phyloP scores from a whole-genome alignment of 768 basidiomycete genomes.

The Phanerochaete sordida region DNA sequence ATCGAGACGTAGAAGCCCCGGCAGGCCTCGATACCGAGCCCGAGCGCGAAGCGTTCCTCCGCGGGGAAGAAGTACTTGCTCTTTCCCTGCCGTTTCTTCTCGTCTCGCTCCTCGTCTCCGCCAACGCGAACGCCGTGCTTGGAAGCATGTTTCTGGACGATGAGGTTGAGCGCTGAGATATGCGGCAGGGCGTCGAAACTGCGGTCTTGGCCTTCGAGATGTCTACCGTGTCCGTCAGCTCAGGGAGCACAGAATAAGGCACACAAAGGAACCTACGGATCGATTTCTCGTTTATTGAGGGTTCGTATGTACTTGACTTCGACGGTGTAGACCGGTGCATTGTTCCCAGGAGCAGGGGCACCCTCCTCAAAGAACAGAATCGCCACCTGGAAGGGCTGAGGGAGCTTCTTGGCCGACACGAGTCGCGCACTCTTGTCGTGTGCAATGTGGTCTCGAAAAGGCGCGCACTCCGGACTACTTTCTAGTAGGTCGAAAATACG shows the following conservation, averaged over 20 bases:
- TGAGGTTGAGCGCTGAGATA: slow-evolving; percentile 61
- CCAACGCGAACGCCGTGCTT: slow-evolving; percentile 51
- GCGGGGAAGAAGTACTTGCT: slow-evolving; percentile 63
- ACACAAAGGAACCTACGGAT: slow-evolving; percentile 30
- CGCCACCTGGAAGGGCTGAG: slow-evolving; percentile 31
- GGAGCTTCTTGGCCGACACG: slow-evolving; percentile 36
- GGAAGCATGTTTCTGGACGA: slow-evolving; percentile 54
- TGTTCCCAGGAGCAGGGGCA: slow-evolving; percentile 29
- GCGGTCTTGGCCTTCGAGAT: slow-evolving; percentile 59
- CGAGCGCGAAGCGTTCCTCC: slow-evolving; percentile 23
- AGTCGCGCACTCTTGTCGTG: slow-evolving; percentile 43
- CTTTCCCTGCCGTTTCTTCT: slow-evolving; percentile 33
- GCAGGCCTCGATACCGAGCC: slow-evolving; percentile 39
- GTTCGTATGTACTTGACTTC: slow-evolving; percentile 30
- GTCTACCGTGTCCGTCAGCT: slow-evolving; percentile 33
- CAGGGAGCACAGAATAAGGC: not conserved
- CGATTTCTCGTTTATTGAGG: slow-evolving; percentile 28
- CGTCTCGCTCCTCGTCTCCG: not conserved
- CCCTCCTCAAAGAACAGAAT: slow-evolving; percentile 40
- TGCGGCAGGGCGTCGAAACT: slow-evolving; percentile 55
- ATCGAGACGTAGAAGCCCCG: slow-evolving; percentile 51
- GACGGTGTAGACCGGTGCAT: slow-evolving; percentile 41
- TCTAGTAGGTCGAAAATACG: slow-evolving; percentile 59
- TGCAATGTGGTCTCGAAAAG: slow-evolving; percentile 42
- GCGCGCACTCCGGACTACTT: slow-evolving; percentile 29